Conservation (phyloP, 371 early-diverging fungal species). For the Circinella minor region DNA sequence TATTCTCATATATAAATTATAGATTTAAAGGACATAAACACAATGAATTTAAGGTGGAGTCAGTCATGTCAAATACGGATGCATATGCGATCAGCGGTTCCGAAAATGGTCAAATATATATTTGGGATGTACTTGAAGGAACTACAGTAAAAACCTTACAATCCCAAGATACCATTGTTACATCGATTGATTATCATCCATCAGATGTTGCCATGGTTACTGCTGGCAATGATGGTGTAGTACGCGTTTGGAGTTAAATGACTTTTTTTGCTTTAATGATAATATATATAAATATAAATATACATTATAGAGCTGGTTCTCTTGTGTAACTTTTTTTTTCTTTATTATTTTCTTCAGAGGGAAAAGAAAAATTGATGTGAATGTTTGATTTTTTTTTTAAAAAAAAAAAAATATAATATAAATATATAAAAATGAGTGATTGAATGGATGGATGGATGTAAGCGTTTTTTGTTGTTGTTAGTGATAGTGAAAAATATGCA, state of each 20-base stretch:
- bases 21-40: constrained; percentile 86
- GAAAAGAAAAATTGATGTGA: too few relatives aligned
- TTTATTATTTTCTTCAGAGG: too few relatives aligned
- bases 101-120: constrained; percentile 85
- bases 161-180: constrained; percentile 42
- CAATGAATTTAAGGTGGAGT: constrained; percentile 72
- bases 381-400: too few relatives aligned
- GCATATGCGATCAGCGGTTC: constrained; percentile 86
- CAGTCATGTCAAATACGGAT: constrained; percentile 73
- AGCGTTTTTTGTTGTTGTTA: not conserved
- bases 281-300: too few relatives aligned
- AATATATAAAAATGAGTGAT: too few relatives aligned
- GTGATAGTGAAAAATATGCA: not conserved
- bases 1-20: constrained; percentile 4
- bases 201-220: constrained; percentile 53
- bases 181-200: constrained; percentile 50
- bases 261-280: not conserved
- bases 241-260: constrained; percentile 53
- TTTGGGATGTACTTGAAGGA: constrained; percentile 86
- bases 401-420: not conserved
- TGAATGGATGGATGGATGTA: not conserved
- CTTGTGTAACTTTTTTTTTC: too few relatives aligned
- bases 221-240: constrained; percentile 60
- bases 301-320: not conserved
- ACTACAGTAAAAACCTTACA: constrained; percentile 22